Conservation (phyloP, 1,139 yeast species). For the Yamadazyma diddensiae region DNA sequence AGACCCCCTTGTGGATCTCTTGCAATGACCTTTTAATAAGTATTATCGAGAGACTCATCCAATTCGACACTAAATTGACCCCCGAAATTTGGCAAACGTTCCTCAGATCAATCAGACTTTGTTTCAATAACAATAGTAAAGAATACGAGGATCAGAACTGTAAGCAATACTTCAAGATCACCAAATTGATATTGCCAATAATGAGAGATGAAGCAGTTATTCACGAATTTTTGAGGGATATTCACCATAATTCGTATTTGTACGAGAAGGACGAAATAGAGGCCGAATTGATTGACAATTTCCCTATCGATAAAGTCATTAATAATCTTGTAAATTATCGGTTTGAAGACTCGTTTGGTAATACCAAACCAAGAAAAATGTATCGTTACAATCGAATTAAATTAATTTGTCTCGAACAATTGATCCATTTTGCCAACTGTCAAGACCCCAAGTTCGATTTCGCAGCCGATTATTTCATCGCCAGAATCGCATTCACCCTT, state of each 20-base stretch:
- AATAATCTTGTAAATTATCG: slow-evolving; percentile 21
- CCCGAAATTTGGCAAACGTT: slow-evolving; percentile 46
- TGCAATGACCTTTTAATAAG: slow-evolving; percentile 31
- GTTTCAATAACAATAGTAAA: slow-evolving; percentile 30
- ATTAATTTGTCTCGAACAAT: slow-evolving; percentile 29
- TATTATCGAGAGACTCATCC: slow-evolving; percentile 17
- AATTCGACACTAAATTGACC: slow-evolving; percentile 9
- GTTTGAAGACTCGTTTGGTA: slow-evolving; percentile 30
- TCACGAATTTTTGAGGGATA: slow-evolving; percentile 37
- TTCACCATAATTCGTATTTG: slow-evolving; percentile 33
- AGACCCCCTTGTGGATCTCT: slow-evolving; percentile 43
- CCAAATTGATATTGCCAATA: slow-evolving; percentile 39
- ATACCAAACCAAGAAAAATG: slow-evolving; percentile 25
- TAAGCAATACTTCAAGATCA: slow-evolving; percentile 42
- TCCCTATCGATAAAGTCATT: slow-evolving; percentile 12
- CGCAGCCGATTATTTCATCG: slow-evolving; percentile 23
- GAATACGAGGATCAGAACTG: slow-evolving; percentile 49
- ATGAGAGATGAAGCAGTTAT: slow-evolving; percentile 28
- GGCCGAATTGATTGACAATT: slow-evolving; percentile 12
- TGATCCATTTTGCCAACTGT: slow-evolving; percentile 24
- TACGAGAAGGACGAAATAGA: slow-evolving; percentile 34
- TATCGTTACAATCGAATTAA: slow-evolving; percentile 27
- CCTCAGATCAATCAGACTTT: slow-evolving; percentile 39
- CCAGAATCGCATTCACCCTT: slow-evolving; percentile 32
- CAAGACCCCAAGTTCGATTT: slow-evolving; percentile 16